phyloP scores from a whole-genome alignment of 177 flowering plant species.

The Telopea speciosissima region DNA sequence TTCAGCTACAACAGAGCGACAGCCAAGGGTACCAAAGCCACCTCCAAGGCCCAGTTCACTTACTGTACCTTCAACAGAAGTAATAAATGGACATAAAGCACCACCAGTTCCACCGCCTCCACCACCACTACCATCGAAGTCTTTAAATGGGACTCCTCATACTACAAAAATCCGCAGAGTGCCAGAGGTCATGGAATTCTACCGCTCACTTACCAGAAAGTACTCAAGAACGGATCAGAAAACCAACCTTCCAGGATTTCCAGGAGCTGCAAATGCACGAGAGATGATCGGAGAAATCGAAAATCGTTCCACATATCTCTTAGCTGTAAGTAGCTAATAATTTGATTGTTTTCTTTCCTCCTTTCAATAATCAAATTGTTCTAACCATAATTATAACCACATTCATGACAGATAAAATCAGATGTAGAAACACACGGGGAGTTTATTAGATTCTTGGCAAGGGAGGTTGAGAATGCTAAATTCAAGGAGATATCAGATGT shows the following conservation, averaged over 20 bases:
- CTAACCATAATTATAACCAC: not conserved
- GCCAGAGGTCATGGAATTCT: constrained; percentile 63
- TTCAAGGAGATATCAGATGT: constrained; percentile 60
- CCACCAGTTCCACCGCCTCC: constrained; percentile 35
- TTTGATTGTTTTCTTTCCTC: not conserved
- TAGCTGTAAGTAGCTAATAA: constrained; percentile 66
- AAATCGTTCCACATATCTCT: constrained; percentile 67
- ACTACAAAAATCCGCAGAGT: constrained; percentile 41
- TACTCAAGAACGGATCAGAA: constrained; percentile 31
- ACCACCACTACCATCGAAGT: constrained; percentile 39
- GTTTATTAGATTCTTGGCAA: constrained; percentile 44
- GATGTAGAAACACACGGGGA: constrained; percentile 75
- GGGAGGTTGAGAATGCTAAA: constrained; percentile 53
- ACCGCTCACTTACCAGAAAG: constrained; percentile 49
- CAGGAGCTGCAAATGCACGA: constrained; percentile 22
- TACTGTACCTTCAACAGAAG: constrained; percentile 8
- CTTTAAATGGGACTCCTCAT: constrained; percentile 12
- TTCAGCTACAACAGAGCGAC: constrained; percentile 16
- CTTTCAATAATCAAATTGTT: not conserved
- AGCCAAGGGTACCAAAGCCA: constrained; percentile 28
- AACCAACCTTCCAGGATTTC: constrained; percentile 20
- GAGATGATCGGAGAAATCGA: constrained; percentile 95
- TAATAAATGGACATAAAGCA: constrained; percentile 16
- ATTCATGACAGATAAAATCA: constrained; percentile 22
- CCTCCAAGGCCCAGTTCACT: constrained; percentile 34